Percentiles rank a stretch among this genome's conserved stretches.
These are phyloP conservation scores for Aureobasidium uvarum DNA, from an alignment of 2,329 filamentous ascomycete species.

Conservation along the genomic window DNA sequence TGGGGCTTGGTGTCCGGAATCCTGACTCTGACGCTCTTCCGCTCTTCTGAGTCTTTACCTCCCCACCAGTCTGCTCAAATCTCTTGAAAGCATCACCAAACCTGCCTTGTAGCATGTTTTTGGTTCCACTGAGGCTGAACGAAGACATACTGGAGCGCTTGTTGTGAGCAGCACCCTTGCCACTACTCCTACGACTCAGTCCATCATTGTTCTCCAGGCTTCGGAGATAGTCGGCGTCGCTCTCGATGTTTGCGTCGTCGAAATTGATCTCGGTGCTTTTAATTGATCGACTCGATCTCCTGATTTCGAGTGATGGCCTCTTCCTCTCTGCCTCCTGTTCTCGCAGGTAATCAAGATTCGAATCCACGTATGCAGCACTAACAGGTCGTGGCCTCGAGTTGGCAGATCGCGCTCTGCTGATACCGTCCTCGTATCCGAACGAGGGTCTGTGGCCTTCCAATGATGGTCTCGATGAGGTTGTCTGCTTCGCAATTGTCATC, in stretches of 20 bases:
- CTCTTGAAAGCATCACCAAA: slow-evolving; percentile 93
- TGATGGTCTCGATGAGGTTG: slow-evolving; percentile 63
- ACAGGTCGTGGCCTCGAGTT: slow-evolving; percentile 68
- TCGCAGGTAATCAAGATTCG: slow-evolving; percentile 76
- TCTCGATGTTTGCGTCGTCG: slow-evolving; percentile 68
- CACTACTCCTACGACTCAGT: slow-evolving; percentile 52
- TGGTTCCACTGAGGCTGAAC: slow-evolving; percentile 53
- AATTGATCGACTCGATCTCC: slow-evolving; percentile 34
- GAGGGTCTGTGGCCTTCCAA: slow-evolving; percentile 68
- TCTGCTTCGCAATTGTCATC: slow-evolving; percentile 54
- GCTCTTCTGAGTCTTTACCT: not conserved
- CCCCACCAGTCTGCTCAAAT: slow-evolving; percentile 59
- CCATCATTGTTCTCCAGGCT: slow-evolving; percentile 66
- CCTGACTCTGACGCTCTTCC: slow-evolving; percentile 9
- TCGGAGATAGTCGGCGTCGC: slow-evolving; percentile 79
- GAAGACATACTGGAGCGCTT: slow-evolving; percentile 73
- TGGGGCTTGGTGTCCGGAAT: slow-evolving; percentile 24
- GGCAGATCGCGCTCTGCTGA: slow-evolving; percentile 62
- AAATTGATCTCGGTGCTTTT: slow-evolving; percentile 40
- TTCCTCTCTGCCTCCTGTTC: slow-evolving; percentile 62
- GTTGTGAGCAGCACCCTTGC: slow-evolving; percentile 45
- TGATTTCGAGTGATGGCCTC: slow-evolving; percentile 36
- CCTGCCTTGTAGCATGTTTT: slow-evolving; percentile 73
- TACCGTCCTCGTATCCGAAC: slow-evolving; percentile 59
- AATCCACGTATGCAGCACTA: slow-evolving; percentile 74